These are phyloP conservation scores for Dichotomopilus funicola DNA, from an alignment of 2,329 filamentous ascomycete genomes.

Conservation along the genomic window DNA sequence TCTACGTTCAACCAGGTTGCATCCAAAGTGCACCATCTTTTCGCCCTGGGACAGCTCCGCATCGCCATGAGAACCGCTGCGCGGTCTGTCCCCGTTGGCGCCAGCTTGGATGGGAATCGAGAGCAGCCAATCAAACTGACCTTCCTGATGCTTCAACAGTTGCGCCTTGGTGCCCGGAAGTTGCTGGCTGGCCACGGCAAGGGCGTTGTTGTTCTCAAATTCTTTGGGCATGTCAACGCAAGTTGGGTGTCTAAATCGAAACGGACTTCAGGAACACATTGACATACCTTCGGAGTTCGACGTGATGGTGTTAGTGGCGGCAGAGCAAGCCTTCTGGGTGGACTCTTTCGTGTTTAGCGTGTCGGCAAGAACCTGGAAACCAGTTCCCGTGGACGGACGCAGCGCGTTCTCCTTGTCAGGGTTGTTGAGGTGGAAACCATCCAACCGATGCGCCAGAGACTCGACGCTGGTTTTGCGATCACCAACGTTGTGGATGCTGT, in stretches of 20 bases:
- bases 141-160: conserved; percentile 38
- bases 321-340: neutral
- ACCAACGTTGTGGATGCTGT: conserved; percentile 26
- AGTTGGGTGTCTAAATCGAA: neutral
- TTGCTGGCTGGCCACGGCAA: conserved; percentile 24
- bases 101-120: conserved; percentile 28
- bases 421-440: conserved; percentile 29
- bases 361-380: neutral
- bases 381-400: neutral
- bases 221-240: conserved; percentile 5
- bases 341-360: neutral
- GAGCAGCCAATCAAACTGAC: conserved; percentile 47
- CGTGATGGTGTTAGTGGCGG: no score
- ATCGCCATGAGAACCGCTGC: conserved; percentile 15
- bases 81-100: conserved; percentile 12
- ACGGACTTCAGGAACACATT: neutral
- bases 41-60: conserved; percentile 12
- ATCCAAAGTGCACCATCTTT: conserved; percentile 41
- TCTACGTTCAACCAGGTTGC: conserved; percentile 43
- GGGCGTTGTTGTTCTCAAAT: conserved; percentile 19
- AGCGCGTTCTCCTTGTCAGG: conserved; percentile 21
- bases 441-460: conserved; percentile 29
- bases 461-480: conserved; percentile 24
- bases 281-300: no score
- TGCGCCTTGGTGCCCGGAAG: conserved; percentile 28